Conservation (phyloP, 2,329 filamentous ascomycete genomes). For the Fusarium nurragi region DNA sequence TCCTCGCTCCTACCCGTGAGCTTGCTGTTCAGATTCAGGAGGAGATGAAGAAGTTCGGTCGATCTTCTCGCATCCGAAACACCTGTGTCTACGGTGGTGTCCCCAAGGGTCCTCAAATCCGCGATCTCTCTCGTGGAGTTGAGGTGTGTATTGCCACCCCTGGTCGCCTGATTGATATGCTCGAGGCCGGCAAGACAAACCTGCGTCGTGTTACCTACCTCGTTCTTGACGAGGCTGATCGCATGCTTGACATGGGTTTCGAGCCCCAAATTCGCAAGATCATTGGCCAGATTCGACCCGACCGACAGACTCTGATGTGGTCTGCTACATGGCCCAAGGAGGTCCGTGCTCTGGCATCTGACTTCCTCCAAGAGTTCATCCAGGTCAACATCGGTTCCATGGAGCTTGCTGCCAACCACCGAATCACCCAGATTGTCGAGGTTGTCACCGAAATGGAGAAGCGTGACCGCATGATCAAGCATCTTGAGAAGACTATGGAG, state of each 20-base stretch:
- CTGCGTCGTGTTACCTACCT: slow-evolving; percentile 97
- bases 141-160: slow-evolving; percentile 99
- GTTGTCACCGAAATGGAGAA: slow-evolving; percentile 97
- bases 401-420: slow-evolving; percentile 95
- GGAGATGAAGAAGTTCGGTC: slow-evolving; percentile 98
- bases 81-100: slow-evolving; percentile 99
- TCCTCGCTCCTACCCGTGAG: slow-evolving; percentile 96
- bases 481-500: slow-evolving; percentile 97
- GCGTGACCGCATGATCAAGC: slow-evolving; percentile 96
- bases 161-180: slow-evolving; percentile 97
- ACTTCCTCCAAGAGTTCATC: slow-evolving; percentile 95
- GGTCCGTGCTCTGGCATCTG: slow-evolving; percentile 87
- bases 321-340: slow-evolving; percentile 99
- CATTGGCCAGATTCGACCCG: slow-evolving; percentile 94
- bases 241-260: slow-evolving; percentile 99
- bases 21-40: slow-evolving; percentile 98
- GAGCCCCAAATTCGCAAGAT: slow-evolving; percentile 99
- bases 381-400: slow-evolving; percentile 98
- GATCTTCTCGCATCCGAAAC: slow-evolving; percentile 97
- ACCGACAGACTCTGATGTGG: slow-evolving; percentile 99
- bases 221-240: slow-evolving; percentile 97
- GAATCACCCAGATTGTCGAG: slow-evolving; percentile 97
- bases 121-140: slow-evolving; percentile 92
- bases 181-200: slow-evolving; percentile 98
- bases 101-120: slow-evolving; percentile 95